Base-by-base conservation (phyloP, 2,329 filamentous ascomycete species). In the Sphaerostilbella broomeana region DNA sequence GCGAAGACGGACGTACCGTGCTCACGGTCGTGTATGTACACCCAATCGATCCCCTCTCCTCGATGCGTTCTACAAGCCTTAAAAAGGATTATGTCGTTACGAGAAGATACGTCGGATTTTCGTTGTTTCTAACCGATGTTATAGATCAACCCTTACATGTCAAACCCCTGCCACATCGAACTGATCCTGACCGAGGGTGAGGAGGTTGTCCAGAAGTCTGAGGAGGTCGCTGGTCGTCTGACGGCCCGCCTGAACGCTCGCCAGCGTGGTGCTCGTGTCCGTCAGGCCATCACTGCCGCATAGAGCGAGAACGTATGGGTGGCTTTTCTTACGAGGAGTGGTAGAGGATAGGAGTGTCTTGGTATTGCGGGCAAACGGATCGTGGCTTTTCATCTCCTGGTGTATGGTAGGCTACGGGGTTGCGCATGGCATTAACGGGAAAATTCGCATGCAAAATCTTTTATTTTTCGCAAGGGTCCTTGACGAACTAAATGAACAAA, bases 61-160 rank as follows among this genome's bases (percentile, higher is more conserved):
- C 18, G 9, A 28, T 19, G 20, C 29, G 7, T 15, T 33, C 17
- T 10, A 15, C n/a, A 10, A 7, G 6, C 4, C 11, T 5, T 13
- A 6, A n/a, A n/a, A 17, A 9, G 6, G 3, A 20, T n/a, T 32
- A 4, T 32, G 3, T 13, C 18, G 22, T 8, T 8, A 25, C 12
- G 22, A 25, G 22, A 12, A 25, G 12, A 25, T 12, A 8, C 22
- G 22, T 25, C 12, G 22, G 22, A 12, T 8, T 32, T 19, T 32
- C 11, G 12, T 33, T 11, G n/a, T 28, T 38, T 35, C 55, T 66
- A 54, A 65, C 47, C 35, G 15, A 38, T 32, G n/a, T 10, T 19
- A 28, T 38, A 95, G 89, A 98, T 98, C 78, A 98, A 98, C 84
- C 92, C 92, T 51, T 98, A 97, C 82, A 97, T 98, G 94, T 95